Evolutionary conservation across 2,329 filamentous ascomycete genomes (phyloP).

Genomic region (Paraphaeosphaeria sporulosa): DNA sequence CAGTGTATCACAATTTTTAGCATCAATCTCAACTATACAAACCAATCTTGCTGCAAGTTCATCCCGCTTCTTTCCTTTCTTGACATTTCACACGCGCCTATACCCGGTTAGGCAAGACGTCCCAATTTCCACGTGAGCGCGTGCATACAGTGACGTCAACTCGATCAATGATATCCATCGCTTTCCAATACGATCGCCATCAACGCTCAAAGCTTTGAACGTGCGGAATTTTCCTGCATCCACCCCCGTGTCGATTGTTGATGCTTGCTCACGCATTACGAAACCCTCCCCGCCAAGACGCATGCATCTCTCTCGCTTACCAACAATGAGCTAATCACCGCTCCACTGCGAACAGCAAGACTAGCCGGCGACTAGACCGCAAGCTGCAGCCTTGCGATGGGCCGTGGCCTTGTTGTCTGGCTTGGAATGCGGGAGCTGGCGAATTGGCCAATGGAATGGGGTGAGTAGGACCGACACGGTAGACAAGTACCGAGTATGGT

Average conservation of each 20-base stretch:
- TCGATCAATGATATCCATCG: not conserved
- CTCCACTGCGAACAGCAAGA: not conserved
- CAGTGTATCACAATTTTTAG: constrained; percentile 5
- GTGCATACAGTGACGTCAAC: not conserved
- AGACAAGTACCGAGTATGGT: not conserved
- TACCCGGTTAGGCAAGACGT: not conserved
- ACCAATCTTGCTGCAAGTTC: not conserved
- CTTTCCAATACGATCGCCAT: not conserved
- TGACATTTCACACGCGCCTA: not conserved
- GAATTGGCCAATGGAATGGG: constrained; percentile 1
- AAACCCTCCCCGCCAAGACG: too few species aligned
- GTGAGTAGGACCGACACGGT: not conserved
- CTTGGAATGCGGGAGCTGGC: not conserved
- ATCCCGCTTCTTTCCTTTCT: not conserved
- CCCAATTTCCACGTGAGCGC: not conserved
- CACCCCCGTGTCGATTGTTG: not conserved
- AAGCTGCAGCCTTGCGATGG: not conserved
- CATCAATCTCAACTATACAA: constrained; percentile 1
- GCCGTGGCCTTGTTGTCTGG: not conserved
- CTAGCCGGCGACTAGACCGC: not conserved
- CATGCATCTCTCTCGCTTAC: constrained; percentile 17
- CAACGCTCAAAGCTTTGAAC: not conserved
- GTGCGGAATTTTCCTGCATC: not conserved
- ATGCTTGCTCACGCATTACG: constrained; percentile 1
- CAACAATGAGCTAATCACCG: constrained; percentile 25